A percentile compares a stretch with the other conserved stretches of the same genome.
Evolutionary conservation across 371 early-diverging fungal species (phyloP).

Genomic region (Mucor irregularis): DNA sequence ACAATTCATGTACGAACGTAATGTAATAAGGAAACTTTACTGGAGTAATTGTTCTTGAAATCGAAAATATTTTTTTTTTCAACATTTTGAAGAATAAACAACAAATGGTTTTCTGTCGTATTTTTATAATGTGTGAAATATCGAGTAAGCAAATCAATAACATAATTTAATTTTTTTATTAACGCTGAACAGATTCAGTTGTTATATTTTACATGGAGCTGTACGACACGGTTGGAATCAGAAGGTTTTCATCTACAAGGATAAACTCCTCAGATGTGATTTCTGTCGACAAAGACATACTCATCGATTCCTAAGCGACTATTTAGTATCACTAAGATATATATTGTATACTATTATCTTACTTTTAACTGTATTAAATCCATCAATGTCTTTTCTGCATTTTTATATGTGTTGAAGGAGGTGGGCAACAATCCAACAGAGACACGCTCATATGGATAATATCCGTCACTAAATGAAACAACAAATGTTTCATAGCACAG

Average conservation of each 20-base stretch:
- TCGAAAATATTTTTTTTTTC: too few species aligned
- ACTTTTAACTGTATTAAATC: constrained; percentile 15
- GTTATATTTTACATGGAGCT: constrained; percentile 15
- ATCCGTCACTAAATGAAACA: constrained; percentile 20
- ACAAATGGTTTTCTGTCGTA: too few species aligned
- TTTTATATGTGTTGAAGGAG: constrained; percentile 8
- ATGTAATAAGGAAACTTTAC: too few species aligned
- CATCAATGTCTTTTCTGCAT: constrained; percentile 14
- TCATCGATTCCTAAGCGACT: constrained; percentile 14
- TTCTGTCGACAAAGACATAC: constrained; percentile 12
- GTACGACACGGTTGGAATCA: constrained; percentile 13
- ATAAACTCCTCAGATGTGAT: constrained; percentile 11
- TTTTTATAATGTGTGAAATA: too few species aligned
- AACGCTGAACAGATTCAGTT: constrained; percentile 13
- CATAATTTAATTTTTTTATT: too few species aligned
- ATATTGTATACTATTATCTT: constrained; percentile 10
- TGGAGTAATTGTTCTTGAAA: too few species aligned
- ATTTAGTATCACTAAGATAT: constrained; percentile 14
- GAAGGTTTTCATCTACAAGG: constrained; percentile 11
- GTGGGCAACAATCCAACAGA: constrained; percentile 18
- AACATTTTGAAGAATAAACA: too few species aligned
- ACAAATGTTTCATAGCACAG: constrained; percentile 12
- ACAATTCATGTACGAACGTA: too few species aligned
- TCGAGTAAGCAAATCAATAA: too few species aligned
- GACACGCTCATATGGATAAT: constrained; percentile 19